Evolutionary conservation across 228 moss, liverwort and hornwort genomes (phyloP), one percentile per base, ranked within the genome.

Genomic region (Sphagnum magellanicum): DNA sequence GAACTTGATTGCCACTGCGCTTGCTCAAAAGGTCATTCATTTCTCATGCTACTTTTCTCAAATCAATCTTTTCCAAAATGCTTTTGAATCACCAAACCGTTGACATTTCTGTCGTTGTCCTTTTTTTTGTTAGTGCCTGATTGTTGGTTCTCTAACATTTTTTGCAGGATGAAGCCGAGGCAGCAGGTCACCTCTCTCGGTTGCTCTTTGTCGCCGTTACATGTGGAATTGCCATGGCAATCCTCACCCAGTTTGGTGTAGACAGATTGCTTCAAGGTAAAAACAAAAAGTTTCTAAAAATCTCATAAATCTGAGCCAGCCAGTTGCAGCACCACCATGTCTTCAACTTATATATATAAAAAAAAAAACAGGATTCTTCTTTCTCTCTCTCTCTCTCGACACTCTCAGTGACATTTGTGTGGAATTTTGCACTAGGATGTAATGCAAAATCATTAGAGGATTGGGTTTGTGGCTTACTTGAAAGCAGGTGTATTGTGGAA

Each of bases 131-230:
- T 48, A 10, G 53, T 10, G 3, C 53, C 32, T 17, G 16, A 60
- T 48, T 55, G 8, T 55, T 55, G 55, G 12, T 55, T 8, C 0
- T 55, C 55, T 55, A 8, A 8, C 49, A 57, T n/a, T 49, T 49
- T 0, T 61, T 74, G 13, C 73, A 91, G 89, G 82, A 95, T 59
- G 81, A 86, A 81, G 82, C 79, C 58, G 92, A 89, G 76, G 90
- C 89, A 67, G 90, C 90, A 63, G 78, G 81, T 64, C 95, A 95
- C 71, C 71, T 95, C 50, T 95, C 92, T 32, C 79, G 90, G 71
- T 90, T 95, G 76, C 49, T 95, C 66, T 92, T 91, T 70, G 79
- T 95, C 68, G 85, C 92, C 58, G 4, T 95, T 17, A 87, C 84
- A 55, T 92, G 79, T 72, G 92, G 92, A 53, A 32, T 90, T 32